Base-by-base conservation (phyloP, 2,329 filamentous ascomycete genomes). In the Didymella segeticola region DNA sequence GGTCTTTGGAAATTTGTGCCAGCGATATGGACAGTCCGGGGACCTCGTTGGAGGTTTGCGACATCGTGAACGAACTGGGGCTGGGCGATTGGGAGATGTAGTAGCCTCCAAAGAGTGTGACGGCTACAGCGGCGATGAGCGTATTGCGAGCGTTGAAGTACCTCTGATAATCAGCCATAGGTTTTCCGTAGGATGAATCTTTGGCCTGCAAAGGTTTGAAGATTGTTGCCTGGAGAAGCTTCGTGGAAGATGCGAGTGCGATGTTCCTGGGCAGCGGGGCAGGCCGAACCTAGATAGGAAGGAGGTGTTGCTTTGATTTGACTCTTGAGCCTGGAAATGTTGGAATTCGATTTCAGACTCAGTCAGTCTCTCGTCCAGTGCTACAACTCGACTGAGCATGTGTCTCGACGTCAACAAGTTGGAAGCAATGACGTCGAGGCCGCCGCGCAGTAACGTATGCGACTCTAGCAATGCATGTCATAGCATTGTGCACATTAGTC, bases 11-110 rank as follows among this genome's bases (percentile, higher is more conserved):
- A 8, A 61, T 64, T 45, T 75, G 72, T 2, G 61, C 58, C 12
- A 73, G 58, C 30, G 57, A 64, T 33, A 74, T 58, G 10, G 68
- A 62, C 2, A 75, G 62, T 14, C 67, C 67, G 7, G 69, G 65
- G 12, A 71, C 37, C 31, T 54, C 56, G 25, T 50, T 50, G 20
- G 58, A 48, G 19, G 56, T 34, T 11, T 50, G 52, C 4, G 69
- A 60, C 68, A 70, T 69, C 15, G 45, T 62, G 58, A 66, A 66
- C 20, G 55, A 53, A 31, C 56, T 57, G 17, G 59, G 39, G 4
- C 61, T 54, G 6, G 64, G 62, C 3, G 54, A 51, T 42, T 67
- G 58, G 51, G 67, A 62, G 42, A 71, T 47, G 57, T 71, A 73
- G 52, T 71, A 62, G 15, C 60, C 61, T 25, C 69, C 66, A 14